phyloP scores from a whole-genome alignment of 192 early-diverging fungal genomes.

The Endogone sp. region DNA sequence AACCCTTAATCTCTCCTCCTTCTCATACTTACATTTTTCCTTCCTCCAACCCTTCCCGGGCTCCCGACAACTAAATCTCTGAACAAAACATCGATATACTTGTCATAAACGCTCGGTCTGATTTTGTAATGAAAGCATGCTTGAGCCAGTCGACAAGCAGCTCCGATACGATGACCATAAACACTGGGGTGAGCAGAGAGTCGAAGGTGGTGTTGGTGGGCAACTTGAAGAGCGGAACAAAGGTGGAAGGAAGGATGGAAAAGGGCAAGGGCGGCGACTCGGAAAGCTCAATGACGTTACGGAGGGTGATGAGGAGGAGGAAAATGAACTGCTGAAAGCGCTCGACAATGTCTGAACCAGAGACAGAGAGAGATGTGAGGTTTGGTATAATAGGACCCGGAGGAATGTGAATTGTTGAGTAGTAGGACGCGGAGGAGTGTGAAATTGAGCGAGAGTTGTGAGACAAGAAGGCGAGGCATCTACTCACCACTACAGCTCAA shows the following conservation, averaged over 20 bases:
- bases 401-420: no score
- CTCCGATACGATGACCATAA: conserved; percentile 87
- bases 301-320: conserved; percentile 83
- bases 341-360: conserved; percentile 98
- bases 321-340: conserved; percentile 89
- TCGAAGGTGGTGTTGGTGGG: conserved; percentile 60
- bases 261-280: conserved; percentile 57
- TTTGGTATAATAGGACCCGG: no score
- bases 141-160: conserved; percentile 96
- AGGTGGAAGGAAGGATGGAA: conserved; percentile 55
- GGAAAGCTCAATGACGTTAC: conserved; percentile 87
- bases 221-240: conserved; percentile 54
- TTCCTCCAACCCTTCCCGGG: conserved; percentile 35
- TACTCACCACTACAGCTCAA: conserved; percentile 78
- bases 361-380: no score
- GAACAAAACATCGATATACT: conserved; percentile 85
- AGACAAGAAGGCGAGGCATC: neutral
- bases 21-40: conserved; percentile 32
- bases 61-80: conserved; percentile 73
- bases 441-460: no score
- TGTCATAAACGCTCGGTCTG: conserved; percentile 78
- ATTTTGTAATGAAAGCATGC: conserved; percentile 98
- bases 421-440: no score
- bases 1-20: no score
- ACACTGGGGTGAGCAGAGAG: conserved; percentile 72